Percentiles rank a stretch among this genome's conserved stretches.
phyloP scores from a whole-genome alignment of 305 asterid species.

The Plantago lanceolata region DNA sequence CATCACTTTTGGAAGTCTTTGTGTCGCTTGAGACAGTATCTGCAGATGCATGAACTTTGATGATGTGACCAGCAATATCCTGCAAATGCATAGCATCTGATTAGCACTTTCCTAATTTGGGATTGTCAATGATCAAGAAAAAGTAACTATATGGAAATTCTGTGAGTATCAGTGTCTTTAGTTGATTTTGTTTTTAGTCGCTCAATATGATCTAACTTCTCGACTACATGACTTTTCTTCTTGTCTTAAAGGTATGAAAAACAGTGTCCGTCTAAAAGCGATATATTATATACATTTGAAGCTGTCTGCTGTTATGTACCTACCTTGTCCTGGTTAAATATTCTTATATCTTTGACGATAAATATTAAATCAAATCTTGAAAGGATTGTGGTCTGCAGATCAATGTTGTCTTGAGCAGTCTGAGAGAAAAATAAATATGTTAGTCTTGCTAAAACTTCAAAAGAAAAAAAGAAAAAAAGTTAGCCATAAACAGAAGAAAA shows the following conservation, averaged over 20 bases:
- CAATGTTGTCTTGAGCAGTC: conserved; percentile 99
- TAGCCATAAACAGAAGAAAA: not conserved
- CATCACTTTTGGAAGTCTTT: conserved; percentile 64
- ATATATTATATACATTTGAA: not conserved
- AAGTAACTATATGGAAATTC: not conserved
- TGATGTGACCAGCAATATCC: conserved; percentile 88
- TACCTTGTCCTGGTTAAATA: conserved; percentile 94
- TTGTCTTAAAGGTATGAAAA: not conserved
- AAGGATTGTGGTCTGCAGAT: conserved; percentile 95
- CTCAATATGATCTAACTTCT: not conserved
- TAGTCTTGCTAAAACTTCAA: conserved; percentile 24
- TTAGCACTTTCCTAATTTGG: conserved; percentile 20
- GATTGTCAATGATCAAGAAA: conserved; percentile 19
- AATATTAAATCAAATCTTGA: conserved; percentile 93
- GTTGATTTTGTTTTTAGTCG: not conserved
- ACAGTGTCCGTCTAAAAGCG: too few relatives aligned
- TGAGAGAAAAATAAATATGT: conserved; percentile 34
- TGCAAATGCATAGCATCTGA: conserved; percentile 33
- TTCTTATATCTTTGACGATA: conserved; percentile 88
- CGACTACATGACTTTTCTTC: not conserved
- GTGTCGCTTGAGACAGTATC: conserved; percentile 54
- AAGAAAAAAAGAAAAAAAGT: conserved; percentile 5
- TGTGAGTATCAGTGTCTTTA: not conserved
- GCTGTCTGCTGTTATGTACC: not conserved
- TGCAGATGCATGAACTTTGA: conserved; percentile 90